Percentiles rank a stretch among this genome's conserved stretches.
These are phyloP conservation scores for Bidens hawaiensis DNA, from an alignment of 140 eudicot species.

Conservation along the genomic window DNA sequence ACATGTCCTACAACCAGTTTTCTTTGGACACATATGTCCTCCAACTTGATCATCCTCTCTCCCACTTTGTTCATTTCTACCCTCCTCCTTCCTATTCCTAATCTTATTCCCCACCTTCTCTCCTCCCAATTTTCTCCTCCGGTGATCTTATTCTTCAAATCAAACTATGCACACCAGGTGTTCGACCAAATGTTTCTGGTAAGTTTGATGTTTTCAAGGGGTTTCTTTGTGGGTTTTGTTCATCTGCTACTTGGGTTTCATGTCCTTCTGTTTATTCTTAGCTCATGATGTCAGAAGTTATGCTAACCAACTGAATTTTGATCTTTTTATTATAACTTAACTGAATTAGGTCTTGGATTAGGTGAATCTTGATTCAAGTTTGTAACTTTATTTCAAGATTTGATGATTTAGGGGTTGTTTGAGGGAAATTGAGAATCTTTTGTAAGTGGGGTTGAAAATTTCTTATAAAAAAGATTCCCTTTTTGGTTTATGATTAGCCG, in stretches of 20 bases:
- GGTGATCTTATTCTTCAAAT: too few species aligned
- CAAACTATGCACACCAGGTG: not conserved
- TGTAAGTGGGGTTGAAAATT: constrained; percentile 14
- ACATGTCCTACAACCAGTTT: constrained; percentile 41
- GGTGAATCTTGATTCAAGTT: constrained; percentile 11
- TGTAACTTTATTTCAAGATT: constrained; percentile 4
- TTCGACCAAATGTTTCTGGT: constrained; percentile 17
- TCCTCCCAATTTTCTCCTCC: constrained; percentile 45
- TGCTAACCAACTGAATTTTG: constrained; percentile 7
- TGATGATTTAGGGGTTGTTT: constrained; percentile 27
- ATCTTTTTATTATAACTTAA: too few species aligned
- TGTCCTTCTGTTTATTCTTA: constrained; percentile 31
- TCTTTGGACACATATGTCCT: constrained; percentile 38
- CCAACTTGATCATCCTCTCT: constrained; percentile 24
- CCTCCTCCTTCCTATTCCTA: constrained; percentile 19
- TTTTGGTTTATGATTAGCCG: not conserved
- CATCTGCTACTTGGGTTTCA: constrained; percentile 32
- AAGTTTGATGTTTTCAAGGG: constrained; percentile 11
- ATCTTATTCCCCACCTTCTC: constrained; percentile 25
- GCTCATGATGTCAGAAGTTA: constrained; percentile 18
- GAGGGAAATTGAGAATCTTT: constrained; percentile 28
- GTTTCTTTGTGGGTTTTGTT: constrained; percentile 5
- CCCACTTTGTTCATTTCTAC: constrained; percentile 20
- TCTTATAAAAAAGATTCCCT: constrained; percentile 22
- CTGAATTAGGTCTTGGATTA: not conserved